phyloP scores from a whole-genome alignment of 2,329 filamentous ascomycete species.

The Eutypella sp. region DNA sequence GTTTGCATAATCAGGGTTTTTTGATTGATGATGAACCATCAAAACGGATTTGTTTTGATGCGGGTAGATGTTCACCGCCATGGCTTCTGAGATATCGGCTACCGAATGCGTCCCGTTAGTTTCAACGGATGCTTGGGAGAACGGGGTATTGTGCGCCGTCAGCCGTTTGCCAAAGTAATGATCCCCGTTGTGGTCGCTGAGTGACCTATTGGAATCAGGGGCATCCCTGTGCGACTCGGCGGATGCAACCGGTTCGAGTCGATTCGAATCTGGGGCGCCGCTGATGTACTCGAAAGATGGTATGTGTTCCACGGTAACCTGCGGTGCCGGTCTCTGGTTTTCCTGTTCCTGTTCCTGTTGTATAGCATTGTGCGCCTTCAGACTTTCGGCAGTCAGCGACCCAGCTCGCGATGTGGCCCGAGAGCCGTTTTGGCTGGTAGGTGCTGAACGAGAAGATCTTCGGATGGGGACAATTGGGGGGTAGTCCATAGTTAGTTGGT shows the following conservation, averaged over 20 bases:
- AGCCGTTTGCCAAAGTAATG: constrained; percentile 47
- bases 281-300: constrained; percentile 22
- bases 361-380: constrained; percentile 48
- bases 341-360: constrained; percentile 12
- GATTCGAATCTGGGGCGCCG: constrained; percentile 21
- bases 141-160: constrained; percentile 55
- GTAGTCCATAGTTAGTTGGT: constrained; percentile 55
- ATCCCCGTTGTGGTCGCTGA: constrained; percentile 49
- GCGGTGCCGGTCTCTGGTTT: constrained; percentile 11
- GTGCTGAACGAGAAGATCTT: constrained; percentile 57
- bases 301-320: constrained; percentile 23
- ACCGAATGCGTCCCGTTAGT: constrained; percentile 54
- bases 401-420: constrained; percentile 29
- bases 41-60: constrained; percentile 62
- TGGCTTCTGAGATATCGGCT: constrained; percentile 57
- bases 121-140: constrained; percentile 57
- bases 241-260: constrained; percentile 25
- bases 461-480: constrained; percentile 53
- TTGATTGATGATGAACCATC: constrained; percentile 52
- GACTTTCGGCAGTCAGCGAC: constrained; percentile 54
- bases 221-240: constrained; percentile 31
- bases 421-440: constrained; percentile 51
- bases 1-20: constrained; percentile 42
- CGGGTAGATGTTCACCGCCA: constrained; percentile 56
- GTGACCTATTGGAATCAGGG: constrained; percentile 27